These are phyloP conservation scores for Helicocarpus griseus DNA, from an alignment of 2,329 filamentous ascomycete genomes.

Conservation along the genomic window DNA sequence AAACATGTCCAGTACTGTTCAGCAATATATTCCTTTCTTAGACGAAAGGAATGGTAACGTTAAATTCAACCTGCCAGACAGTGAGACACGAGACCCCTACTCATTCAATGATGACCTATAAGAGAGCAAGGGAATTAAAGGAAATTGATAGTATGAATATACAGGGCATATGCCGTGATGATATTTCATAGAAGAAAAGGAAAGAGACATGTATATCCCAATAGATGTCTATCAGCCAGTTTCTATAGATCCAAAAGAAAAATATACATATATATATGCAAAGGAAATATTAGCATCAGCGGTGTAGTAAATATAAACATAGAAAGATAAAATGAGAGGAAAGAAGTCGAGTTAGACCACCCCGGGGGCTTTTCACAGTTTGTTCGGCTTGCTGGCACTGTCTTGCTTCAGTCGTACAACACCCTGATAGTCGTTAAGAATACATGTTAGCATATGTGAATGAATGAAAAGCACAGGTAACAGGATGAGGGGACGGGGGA, in stretches of 20 bases:
- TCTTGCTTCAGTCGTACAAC: conserved; percentile 39
- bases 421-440: conserved; percentile 22
- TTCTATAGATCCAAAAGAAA: not conserved
- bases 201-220: not conserved
- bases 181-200: not conserved
- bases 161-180: not conserved
- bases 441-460: not conserved
- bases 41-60: too few relatives aligned
- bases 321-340: not conserved
- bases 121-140: not conserved
- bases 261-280: not conserved
- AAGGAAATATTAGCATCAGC: not conserved
- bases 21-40: too few relatives aligned
- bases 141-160: not conserved
- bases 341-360: not conserved
- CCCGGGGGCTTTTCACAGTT: not conserved
- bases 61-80: too few relatives aligned
- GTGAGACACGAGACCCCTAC: too few relatives aligned
- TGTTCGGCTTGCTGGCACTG: conserved; percentile 10
- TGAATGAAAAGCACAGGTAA: not conserved
- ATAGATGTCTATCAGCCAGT: not conserved
- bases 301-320: not conserved
- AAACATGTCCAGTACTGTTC: too few relatives aligned
- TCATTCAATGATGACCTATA: too few relatives aligned
- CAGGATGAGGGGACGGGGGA: not conserved